A percentile compares a stretch with the other conserved stretches of the same genome.
Conservation (phyloP, 768 basidiomycete species). For the Termitomyces heimii region DNA sequence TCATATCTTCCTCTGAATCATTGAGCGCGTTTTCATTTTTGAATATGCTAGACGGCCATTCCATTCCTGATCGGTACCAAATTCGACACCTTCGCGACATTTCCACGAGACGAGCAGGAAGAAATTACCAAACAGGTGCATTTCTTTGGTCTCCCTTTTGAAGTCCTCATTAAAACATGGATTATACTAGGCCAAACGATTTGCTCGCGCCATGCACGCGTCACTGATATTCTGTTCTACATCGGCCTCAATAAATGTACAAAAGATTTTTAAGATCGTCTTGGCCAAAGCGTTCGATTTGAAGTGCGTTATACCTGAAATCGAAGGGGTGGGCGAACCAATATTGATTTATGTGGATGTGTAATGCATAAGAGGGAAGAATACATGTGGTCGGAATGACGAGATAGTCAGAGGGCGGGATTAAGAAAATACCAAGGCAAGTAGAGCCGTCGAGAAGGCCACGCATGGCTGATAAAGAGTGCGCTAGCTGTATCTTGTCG, state of each 20-base stretch:
- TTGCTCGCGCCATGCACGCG: conserved; percentile 98
- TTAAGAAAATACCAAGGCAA: conserved; percentile 27
- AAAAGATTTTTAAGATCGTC: conserved; percentile 99
- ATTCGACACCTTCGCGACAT: conserved; percentile 94
- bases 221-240: conserved; percentile 99
- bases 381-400: conserved; percentile 9
- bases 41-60: conserved; percentile 75
- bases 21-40: neutral
- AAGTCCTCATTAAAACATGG: conserved; percentile 1
- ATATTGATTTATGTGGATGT: conserved; percentile 91
- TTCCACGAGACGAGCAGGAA: conserved; percentile 96
- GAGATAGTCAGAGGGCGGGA: conserved; percentile 17
- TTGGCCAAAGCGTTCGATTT: conserved; percentile 96
- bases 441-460: neutral
- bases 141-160: conserved; percentile 2
- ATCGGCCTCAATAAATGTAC: conserved; percentile 97
- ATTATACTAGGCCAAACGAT: conserved; percentile 78
- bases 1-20: neutral
- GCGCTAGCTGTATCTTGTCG: neutral
- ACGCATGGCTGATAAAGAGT: neutral
- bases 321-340: conserved; percentile 94
- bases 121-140: conserved; percentile 96
- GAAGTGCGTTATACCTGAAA: conserved; percentile 98
- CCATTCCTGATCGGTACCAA: conserved; percentile 99
- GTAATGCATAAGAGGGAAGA: conserved; percentile 26